A percentile compares a stretch with the other conserved stretches of the same genome.
Evolutionary conservation across 2,329 filamentous ascomycete species (phyloP).

Genomic region (Fusarium cicatricum): DNA sequence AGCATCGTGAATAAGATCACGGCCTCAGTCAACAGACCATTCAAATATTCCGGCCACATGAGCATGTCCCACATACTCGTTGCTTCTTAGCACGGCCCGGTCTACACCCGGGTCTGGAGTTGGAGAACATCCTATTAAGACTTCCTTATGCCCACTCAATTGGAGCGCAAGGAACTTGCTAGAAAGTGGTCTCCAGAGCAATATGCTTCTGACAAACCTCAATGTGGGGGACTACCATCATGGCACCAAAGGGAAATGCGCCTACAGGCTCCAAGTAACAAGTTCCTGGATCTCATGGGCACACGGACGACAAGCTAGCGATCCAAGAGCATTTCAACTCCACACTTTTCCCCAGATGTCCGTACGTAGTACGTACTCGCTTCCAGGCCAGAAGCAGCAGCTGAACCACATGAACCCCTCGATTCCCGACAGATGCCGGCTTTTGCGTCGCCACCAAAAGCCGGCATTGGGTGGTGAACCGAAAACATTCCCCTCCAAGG

Average conservation of each 20-base stretch:
- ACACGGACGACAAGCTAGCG: constrained; percentile 7
- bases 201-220: constrained; percentile 7
- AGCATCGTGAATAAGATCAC: too few species aligned
- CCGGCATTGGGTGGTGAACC: constrained; percentile 13
- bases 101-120: constrained; percentile 7
- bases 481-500: constrained; percentile 3
- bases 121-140: constrained; percentile 4
- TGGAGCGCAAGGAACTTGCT: constrained; percentile 4
- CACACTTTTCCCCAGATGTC: constrained; percentile 23
- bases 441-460: constrained; percentile 15
- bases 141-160: constrained; percentile 3
- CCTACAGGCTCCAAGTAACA: constrained; percentile 3
- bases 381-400: too few species aligned
- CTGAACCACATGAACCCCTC: constrained; percentile 18
- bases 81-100: constrained; percentile 14
- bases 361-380: too few species aligned
- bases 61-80: too few species aligned
- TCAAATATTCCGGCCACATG: neutral
- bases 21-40: too few species aligned
- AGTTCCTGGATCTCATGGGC: constrained; percentile 4
- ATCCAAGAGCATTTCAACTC: constrained; percentile 8
- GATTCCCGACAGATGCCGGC: constrained; percentile 37
- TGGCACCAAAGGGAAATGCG: too few species aligned
- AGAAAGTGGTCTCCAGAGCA: neutral
- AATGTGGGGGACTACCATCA: too few species aligned